phyloP scores from a whole-genome alignment of 176 grass and related monocot genomes.

The Poa pratensis region DNA sequence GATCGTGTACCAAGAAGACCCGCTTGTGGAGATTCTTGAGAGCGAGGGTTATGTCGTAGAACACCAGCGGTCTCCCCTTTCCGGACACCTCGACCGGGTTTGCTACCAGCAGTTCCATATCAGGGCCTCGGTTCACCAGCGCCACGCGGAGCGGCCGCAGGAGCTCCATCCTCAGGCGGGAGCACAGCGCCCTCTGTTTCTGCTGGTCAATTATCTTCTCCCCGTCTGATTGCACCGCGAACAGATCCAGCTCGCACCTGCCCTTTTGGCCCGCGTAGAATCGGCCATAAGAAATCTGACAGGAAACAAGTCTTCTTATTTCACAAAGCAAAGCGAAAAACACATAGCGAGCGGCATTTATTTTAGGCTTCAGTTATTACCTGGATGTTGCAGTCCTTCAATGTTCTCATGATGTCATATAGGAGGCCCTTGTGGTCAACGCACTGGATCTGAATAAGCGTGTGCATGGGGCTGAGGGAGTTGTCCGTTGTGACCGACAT shows the following conservation, averaged over 20 bases:
- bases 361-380: slow-evolving; percentile 37
- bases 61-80: slow-evolving; percentile 76
- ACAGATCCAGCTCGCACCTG: slow-evolving; percentile 76
- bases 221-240: slow-evolving; percentile 72
- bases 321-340: too few species aligned
- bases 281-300: slow-evolving; percentile 65
- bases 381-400: slow-evolving; percentile 91
- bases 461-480: slow-evolving; percentile 65
- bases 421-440: slow-evolving; percentile 76
- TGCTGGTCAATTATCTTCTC: slow-evolving; percentile 72
- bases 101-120: slow-evolving; percentile 73
- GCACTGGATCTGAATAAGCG: slow-evolving; percentile 82
- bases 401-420: slow-evolving; percentile 85
- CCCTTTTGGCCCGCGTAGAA: slow-evolving; percentile 71
- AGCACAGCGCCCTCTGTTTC: slow-evolving; percentile 52
- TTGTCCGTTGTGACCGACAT: slow-evolving; percentile 69
- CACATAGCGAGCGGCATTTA: too few species aligned
- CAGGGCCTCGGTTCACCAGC: slow-evolving; percentile 68
- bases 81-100: slow-evolving; percentile 81
- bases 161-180: slow-evolving; percentile 62
- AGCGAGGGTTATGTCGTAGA: slow-evolving; percentile 83
- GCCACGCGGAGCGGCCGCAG: slow-evolving; percentile 53
- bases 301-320: not conserved
- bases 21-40: slow-evolving; percentile 70
- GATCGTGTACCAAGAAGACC: slow-evolving; percentile 68